Evolutionary conservation across 176 grass and related monocot genomes (phyloP).

Genomic region (Aegilops speltoides): DNA sequence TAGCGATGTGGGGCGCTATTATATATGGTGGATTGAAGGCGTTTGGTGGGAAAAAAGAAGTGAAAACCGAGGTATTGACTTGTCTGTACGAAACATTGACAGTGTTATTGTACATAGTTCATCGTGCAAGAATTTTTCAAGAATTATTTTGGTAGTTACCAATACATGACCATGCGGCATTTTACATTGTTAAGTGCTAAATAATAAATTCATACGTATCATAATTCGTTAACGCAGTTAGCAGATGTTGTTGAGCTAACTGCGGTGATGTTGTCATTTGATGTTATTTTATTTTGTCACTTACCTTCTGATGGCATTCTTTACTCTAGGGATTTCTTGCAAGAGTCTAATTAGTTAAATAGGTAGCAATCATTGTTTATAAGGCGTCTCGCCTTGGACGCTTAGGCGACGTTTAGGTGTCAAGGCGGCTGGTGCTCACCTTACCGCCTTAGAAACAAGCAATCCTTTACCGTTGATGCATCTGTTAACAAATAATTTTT

Average conservation of each 20-base stretch:
- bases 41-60: conserved; percentile 56
- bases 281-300: neutral
- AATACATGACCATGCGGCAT: neutral
- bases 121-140: neutral
- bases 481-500: neutral
- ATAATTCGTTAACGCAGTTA: neutral
- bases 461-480: neutral
- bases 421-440: no score
- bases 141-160: neutral
- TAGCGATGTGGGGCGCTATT: conserved; percentile 52
- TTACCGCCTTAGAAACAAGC: no score
- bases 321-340: neutral
- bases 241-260: neutral
- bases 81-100: neutral
- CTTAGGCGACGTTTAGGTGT: no score
- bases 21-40: conserved; percentile 51
- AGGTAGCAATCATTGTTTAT: neutral
- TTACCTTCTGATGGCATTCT: neutral
- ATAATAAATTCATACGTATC: neutral
- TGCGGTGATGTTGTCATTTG: neutral
- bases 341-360: neutral
- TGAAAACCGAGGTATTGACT: conserved; percentile 51
- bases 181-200: neutral
- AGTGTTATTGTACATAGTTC: neutral
- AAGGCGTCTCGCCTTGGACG: no score